Evolutionary conservation across 306 rosid genomes (phyloP), one percentile per base, ranked within the genome.

Genomic region (Citrullus amarus): DNA sequence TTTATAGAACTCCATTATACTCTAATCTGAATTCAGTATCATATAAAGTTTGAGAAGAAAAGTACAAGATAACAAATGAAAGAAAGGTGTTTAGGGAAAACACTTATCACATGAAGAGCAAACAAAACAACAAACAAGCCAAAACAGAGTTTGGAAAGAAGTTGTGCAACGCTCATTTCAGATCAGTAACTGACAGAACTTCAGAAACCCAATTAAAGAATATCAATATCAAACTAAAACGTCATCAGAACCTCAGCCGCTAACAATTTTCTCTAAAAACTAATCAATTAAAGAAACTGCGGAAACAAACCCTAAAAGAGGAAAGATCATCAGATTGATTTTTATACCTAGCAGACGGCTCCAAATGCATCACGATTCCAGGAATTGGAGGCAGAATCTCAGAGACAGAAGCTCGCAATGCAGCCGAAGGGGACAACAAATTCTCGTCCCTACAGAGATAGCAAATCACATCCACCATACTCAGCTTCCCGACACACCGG

Each of bases 391-490:
- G 76, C 68, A 95, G 66, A 70, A 91, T 75, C 0, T 25, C 39
- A 80, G 93, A 88, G 83, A 95, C n/a, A 9, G 99, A 89, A 36
- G 95, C 81, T 28, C 79, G 80, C 12, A 95, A 86, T 61, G 99
- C 92, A 34, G 74, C 32, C 17, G 90, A 84, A 18, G 99, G 99
- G 30, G 90, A 90, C 82, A 81, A 17, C 72, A 90, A 74, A 79
- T 79, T 88, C 57, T 87, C 92, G 5, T 83, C 86, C 30, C 54
- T 65, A 71, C 92, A 89, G 6, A 95, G 93, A 63, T 63, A 88
- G 86, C 92, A 88, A 25, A 91, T 84, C 43, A 95, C 87, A 83
- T 95, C 97, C 7, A 95, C 98, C 97, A 87, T 90, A 84, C 93
- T 91, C 34, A 95, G 50, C 80, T 92, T 96, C 9, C 98, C 98